These are phyloP conservation scores for Rhizopogon roseolus DNA, from an alignment of 768 basidiomycete species.

Conservation along the genomic window DNA sequence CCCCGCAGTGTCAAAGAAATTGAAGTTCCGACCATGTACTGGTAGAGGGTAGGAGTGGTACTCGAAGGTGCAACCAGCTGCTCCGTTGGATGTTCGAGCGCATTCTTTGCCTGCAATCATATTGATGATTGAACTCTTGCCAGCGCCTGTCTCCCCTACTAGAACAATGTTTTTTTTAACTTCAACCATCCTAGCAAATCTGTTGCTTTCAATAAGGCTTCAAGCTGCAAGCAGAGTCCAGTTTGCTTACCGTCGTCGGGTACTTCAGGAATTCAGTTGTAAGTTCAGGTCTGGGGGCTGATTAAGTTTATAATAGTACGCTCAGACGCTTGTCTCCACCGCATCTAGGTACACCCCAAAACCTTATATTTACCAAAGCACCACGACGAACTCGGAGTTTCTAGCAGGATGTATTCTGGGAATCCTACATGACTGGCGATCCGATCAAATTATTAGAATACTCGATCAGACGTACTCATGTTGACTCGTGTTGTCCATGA, in stretches of 20 bases:
- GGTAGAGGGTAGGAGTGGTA: neutral
- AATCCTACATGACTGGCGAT: too few species aligned
- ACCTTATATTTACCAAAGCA: neutral
- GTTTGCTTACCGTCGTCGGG: neutral
- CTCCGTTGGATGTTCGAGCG: slow-evolving; percentile 5
- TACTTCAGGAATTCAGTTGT: neutral
- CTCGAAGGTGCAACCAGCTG: slow-evolving; percentile 15
- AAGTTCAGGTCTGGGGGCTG: neutral
- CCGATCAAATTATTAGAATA: too few species aligned
- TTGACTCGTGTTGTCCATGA: too few species aligned
- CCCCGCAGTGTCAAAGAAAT: slow-evolving; percentile 5
- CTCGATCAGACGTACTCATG: too few species aligned
- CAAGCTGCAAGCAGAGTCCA: too few species aligned
- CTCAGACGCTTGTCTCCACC: neutral
- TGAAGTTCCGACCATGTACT: neutral
- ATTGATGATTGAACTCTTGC: slow-evolving; percentile 16
- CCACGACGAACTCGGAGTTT: too few species aligned
- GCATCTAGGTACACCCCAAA: neutral
- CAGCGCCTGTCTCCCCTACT: slow-evolving; percentile 28
- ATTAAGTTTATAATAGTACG: neutral
- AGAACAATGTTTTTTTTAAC: slow-evolving; percentile 17
- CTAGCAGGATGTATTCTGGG: too few species aligned
- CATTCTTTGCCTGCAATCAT: slow-evolving; percentile 21
- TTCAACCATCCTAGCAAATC: neutral
- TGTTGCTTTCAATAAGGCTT: too few species aligned